Percentiles rank a stretch among this genome's conserved stretches.
Conservation (phyloP, 768 basidiomycete genomes). For the Trametes gibbosa region DNA sequence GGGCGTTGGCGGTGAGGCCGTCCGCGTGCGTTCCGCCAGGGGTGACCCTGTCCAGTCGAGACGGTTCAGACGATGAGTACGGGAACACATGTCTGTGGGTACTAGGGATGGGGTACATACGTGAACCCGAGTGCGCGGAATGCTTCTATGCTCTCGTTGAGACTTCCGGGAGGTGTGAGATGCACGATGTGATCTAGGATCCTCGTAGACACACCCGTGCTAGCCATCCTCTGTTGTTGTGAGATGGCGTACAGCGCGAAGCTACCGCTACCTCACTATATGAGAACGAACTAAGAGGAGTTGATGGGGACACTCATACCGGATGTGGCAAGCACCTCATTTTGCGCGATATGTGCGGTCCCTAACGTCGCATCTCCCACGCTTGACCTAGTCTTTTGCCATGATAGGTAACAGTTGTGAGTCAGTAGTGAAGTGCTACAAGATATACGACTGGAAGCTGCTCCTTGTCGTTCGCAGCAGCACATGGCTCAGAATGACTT, state of each 20-base stretch:
- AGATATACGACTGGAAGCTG: too few relatives aligned
- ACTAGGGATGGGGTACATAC: conserved; percentile 22
- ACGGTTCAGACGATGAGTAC: neutral
- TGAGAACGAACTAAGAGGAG: neutral
- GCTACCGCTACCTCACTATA: neutral
- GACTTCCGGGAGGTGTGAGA: conserved; percentile 61
- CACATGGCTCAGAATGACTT: too few relatives aligned
- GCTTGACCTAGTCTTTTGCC: too few relatives aligned
- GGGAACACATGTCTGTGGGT: neutral
- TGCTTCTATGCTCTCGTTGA: conserved; percentile 46
- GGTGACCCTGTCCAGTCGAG: conserved; percentile 47
- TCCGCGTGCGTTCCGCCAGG: conserved; percentile 64
- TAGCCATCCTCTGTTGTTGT: neutral
- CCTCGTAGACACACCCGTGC: conserved; percentile 32
- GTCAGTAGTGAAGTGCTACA: too few relatives aligned
- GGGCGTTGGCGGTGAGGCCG: conserved; percentile 62
- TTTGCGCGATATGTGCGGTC: neutral
- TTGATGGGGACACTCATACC: neutral
- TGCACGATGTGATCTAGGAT: conserved; percentile 70
- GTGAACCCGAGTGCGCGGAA: conserved; percentile 65
- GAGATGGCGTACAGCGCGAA: neutral
- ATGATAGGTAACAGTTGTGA: too few relatives aligned
- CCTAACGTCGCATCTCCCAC: too few relatives aligned
- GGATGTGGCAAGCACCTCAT: neutral
- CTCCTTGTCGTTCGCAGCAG: too few relatives aligned